Conservation (phyloP, 2,329 filamentous ascomycete genomes). For the Sporothrix variecibatus region DNA sequence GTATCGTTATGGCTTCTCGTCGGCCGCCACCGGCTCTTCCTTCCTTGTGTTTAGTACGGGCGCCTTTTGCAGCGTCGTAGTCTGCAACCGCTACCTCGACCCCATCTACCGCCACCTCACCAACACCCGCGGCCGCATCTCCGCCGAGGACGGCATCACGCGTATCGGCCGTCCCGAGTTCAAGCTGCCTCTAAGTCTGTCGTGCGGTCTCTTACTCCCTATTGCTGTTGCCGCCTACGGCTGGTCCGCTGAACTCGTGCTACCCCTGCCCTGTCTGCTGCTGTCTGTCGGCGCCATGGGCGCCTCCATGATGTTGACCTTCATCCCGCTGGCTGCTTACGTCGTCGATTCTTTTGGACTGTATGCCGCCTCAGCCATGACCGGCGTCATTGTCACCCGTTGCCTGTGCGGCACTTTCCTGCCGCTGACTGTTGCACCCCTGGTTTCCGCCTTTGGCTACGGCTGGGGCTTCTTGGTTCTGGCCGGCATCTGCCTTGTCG, state of each 20-base stretch:
- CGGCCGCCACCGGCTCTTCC: constrained; percentile 53
- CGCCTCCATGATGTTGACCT: constrained; percentile 46
- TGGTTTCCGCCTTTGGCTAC: constrained; percentile 52
- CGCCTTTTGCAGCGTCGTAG: constrained; percentile 48
- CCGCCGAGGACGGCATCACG: constrained; percentile 25
- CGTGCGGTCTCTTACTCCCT: constrained; percentile 50
- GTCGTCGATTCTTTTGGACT: constrained; percentile 59
- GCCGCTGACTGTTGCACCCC: constrained; percentile 52
- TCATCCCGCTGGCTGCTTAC: constrained; percentile 56
- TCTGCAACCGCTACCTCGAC: constrained; percentile 56
- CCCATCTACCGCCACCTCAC: constrained; percentile 53
- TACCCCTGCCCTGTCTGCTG: constrained; percentile 49
- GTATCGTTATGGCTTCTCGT: constrained; percentile 50
- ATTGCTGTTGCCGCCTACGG: constrained; percentile 51
- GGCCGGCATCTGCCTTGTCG: constrained; percentile 42
- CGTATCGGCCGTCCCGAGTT: constrained; percentile 54
- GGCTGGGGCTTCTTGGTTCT: constrained; percentile 54
- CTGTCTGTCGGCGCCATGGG: constrained; percentile 49
- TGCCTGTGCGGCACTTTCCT: constrained; percentile 60
- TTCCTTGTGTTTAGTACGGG: constrained; percentile 60
- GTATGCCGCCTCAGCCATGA: constrained; percentile 60
- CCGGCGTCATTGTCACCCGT: constrained; percentile 56
- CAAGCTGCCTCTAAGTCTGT: constrained; percentile 54
- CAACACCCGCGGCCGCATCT: constrained; percentile 32
- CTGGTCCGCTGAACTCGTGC: constrained; percentile 49